These are phyloP conservation scores for Crithidia thermophila DNA, from an alignment of 208 protist species.

Conservation along the genomic window DNA sequence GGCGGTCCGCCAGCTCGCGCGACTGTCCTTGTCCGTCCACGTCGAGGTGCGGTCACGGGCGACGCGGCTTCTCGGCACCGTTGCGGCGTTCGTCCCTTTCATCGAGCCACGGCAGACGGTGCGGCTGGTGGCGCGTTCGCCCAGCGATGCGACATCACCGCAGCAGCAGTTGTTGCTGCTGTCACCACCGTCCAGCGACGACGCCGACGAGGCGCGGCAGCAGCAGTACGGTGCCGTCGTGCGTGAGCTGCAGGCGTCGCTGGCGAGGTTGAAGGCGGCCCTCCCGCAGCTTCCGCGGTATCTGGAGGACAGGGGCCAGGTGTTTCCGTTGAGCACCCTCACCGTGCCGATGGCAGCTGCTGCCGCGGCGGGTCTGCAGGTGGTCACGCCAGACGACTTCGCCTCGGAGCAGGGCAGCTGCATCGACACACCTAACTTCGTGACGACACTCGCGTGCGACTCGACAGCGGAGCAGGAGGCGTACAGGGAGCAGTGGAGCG, in stretches of 20 bases:
- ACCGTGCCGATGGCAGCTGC: constrained; percentile 12
- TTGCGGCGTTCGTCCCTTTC: constrained; percentile 7
- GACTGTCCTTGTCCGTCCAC: constrained; percentile 6
- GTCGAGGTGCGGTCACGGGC: constrained; percentile 21
- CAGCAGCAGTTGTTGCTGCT: constrained; percentile 5
- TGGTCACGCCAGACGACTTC: background rate
- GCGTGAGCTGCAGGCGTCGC: constrained; percentile 1
- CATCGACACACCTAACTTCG: constrained; percentile 7
- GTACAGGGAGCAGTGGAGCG: constrained; percentile 9
- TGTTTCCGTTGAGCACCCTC: constrained; percentile 17
- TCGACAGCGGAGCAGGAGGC: background rate
- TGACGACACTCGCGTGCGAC: background rate
- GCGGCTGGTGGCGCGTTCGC: background rate
- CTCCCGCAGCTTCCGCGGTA: constrained; percentile 17
- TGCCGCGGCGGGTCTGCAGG: background rate
- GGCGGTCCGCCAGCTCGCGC: constrained; percentile 12
- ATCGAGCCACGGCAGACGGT: constrained; percentile 6
- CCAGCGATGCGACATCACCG: background rate
- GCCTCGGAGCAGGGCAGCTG: background rate
- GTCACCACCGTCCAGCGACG: background rate
- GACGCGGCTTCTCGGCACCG: constrained; percentile 16
- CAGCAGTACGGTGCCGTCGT: constrained; percentile 5
- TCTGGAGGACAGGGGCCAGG: background rate
- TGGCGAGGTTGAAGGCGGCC: constrained; percentile 4
- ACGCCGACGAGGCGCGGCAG: constrained; percentile 2